Conservation (phyloP, 371 early-diverging fungal species). For the Massospora cicadina region DNA sequence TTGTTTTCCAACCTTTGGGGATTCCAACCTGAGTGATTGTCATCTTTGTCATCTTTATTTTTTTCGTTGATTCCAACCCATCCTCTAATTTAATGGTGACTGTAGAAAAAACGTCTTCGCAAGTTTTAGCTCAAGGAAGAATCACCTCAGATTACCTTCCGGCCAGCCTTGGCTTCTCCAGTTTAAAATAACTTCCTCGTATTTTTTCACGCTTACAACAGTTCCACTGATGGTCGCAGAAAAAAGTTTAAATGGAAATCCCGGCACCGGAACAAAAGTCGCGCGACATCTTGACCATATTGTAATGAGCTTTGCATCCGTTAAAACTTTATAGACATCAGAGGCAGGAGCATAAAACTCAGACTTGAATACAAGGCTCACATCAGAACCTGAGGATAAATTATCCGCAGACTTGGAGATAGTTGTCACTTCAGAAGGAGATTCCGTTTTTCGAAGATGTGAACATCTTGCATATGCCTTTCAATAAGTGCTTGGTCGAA, state of each 20-base stretch:
- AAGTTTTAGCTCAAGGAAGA: background rate
- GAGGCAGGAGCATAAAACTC: background rate
- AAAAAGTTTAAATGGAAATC: slow-evolving; percentile 9
- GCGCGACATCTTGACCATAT: slow-evolving; percentile 2
- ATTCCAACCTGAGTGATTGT: background rate
- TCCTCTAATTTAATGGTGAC: background rate
- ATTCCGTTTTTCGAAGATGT: background rate
- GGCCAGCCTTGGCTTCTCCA: slow-evolving; percentile 3
- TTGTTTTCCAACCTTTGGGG: background rate
- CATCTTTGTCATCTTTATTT: background rate
- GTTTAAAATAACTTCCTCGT: background rate
- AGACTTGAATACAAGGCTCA: background rate
- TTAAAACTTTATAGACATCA: slow-evolving; percentile 5
- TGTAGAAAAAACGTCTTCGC: background rate
- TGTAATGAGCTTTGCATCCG: slow-evolving; percentile 8
- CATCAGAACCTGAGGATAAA: background rate
- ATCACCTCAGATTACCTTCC: background rate
- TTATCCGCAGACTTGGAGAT: background rate
- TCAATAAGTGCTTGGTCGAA: background rate
- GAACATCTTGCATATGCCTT: background rate
- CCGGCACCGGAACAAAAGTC: slow-evolving; percentile 6
- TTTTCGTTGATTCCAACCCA: background rate
- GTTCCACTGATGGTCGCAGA: background rate
- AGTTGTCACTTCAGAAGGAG: background rate
- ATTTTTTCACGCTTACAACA: background rate